phyloP scores from a whole-genome alignment of 179 eudicot species.

The Patellifolia procumbens region DNA sequence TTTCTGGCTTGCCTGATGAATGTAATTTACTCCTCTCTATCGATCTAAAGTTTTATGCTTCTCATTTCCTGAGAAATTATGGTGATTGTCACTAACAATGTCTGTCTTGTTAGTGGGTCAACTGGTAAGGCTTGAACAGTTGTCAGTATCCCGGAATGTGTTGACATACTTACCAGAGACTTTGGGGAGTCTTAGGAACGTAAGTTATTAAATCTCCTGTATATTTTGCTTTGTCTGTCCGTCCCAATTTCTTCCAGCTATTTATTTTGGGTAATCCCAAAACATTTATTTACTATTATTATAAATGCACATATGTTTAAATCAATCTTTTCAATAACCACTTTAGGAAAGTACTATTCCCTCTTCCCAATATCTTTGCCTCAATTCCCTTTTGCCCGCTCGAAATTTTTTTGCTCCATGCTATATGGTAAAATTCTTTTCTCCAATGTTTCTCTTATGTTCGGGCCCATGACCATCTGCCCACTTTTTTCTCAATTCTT shows the following conservation, averaged over 20 bases:
- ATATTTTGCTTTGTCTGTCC: neutral
- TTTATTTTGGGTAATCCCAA: neutral
- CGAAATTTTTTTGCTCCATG: too few species aligned
- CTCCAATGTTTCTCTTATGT: too few species aligned
- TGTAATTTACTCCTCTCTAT: conserved; percentile 45
- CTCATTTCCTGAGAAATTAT: conserved; percentile 16
- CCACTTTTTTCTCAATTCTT: too few species aligned
- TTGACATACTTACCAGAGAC: conserved; percentile 82
- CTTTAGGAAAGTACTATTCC: neutral
- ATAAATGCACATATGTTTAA: too few species aligned
- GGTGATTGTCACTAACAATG: conserved; percentile 21
- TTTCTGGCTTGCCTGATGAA: conserved; percentile 88
- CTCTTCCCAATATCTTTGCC: too few species aligned
- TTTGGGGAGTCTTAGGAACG: conserved; percentile 95
- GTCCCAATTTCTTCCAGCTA: neutral
- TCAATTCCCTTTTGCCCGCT: too few species aligned
- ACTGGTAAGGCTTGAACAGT: conserved; percentile 83
- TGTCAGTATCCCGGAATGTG: conserved; percentile 79
- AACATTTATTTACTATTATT: neutral
- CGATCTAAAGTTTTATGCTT: neutral
- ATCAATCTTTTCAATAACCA: neutral
- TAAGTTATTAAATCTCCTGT: conserved; percentile 45
- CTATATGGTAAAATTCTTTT: too few species aligned
- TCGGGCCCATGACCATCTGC: too few species aligned
- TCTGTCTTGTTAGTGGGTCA: conserved; percentile 75